Conservation (phyloP, 345 rosid genomes). For the Dovyalis caffra region DNA sequence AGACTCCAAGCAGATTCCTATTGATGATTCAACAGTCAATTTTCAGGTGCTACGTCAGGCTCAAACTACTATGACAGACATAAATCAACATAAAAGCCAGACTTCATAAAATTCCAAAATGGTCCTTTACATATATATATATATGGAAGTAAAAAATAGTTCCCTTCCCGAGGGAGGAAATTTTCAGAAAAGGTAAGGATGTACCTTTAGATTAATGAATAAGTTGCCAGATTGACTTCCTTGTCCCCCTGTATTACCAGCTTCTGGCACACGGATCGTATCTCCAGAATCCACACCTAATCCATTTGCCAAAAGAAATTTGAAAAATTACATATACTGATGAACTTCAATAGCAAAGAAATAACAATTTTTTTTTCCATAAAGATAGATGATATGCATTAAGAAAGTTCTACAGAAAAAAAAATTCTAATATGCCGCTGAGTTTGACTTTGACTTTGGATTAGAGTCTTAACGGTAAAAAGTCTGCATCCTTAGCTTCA, state of each 20-base stretch:
- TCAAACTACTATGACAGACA: too few species aligned
- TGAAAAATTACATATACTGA: not conserved
- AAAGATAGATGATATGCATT: conserved; percentile 1
- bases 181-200: not conserved
- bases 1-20: too few species aligned
- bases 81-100: too few species aligned
- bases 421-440: not conserved
- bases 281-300: conserved; percentile 88
- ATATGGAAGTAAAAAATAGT: not conserved
- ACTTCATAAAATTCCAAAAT: too few species aligned
- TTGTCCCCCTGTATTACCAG: conserved; percentile 63
- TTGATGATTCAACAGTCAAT: too few species aligned
- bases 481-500: not conserved
- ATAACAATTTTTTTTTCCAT: not conserved
- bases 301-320: conserved; percentile 23
- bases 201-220: conserved; percentile 76
- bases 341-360: conserved; percentile 2
- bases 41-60: too few species aligned
- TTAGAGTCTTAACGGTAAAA: not conserved
- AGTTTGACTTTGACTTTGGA: not conserved
- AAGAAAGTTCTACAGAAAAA: not conserved
- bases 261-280: conserved; percentile 62
- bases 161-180: not conserved
- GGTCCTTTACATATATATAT: too few species aligned
- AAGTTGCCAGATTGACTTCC: conserved; percentile 68